Base-by-base conservation (phyloP, 805 yeast genomes). In the Metschnikowia vanudenii region DNA sequence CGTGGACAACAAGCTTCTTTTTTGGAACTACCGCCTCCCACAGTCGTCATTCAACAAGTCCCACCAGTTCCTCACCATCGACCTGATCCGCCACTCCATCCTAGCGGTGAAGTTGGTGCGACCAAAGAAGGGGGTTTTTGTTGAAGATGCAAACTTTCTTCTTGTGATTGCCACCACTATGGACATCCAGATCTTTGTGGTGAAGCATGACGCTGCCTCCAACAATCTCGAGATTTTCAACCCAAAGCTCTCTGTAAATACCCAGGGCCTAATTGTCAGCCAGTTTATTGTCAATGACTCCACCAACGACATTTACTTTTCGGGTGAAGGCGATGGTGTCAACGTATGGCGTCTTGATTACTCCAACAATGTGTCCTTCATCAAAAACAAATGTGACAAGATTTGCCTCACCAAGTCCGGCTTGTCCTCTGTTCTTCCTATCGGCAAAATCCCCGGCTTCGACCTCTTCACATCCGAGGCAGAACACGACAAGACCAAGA, bases 291-390 rank as follows among this genome's bases (percentile, higher is more conserved):
- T 79, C 2, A 79, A 80, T 57, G 80, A 80, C 17, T 66, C 69
- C 37, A 82, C 94, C 0, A 85, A 88, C 39, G 90, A 92, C 46
- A 80, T 94, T 4, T 88, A 88, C 61, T 88, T 95, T 63, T 76
- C 87, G 8, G 95, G 96, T n/a, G 77, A 76, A 34, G 81, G 84
- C 17, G 89, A 87, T 54, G 92, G 90, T 1, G 68, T 74, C 31
- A 82, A 91, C 55, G 74, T 94, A 36, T 94, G 97, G 96, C 92
- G 88, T 60, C 71, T 94, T 45, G 83, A 81, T 49, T 94, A 94
- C 62, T 78, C 91, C 5, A 85, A 84, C 53, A 78, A 85, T 20
- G 94, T 89, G 39, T 84, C 88, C 45, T 92, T 96, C 88, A 89
- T 89, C 62, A 81, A 83, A 52, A 84, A 87, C 59, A 86, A 84